Evolutionary conservation across 2,329 filamentous ascomycete genomes (phyloP).

Genomic region (Colletotrichum spinosum): DNA sequence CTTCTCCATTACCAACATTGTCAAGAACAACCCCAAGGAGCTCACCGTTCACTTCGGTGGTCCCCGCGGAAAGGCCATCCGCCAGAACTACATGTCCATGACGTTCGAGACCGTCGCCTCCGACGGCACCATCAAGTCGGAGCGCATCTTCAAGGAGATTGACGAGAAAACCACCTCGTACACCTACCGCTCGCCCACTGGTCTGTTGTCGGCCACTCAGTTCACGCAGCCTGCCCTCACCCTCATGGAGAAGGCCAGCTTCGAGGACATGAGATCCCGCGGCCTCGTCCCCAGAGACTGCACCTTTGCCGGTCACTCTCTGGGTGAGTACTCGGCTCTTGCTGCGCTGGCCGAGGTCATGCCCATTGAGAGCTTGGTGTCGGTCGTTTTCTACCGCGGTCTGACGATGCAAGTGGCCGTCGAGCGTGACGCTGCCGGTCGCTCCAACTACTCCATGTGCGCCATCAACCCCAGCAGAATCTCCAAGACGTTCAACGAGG

Average conservation of each 20-base stretch:
- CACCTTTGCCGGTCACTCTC: constrained; percentile 96
- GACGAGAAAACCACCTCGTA: constrained; percentile 93
- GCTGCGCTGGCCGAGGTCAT: constrained; percentile 97
- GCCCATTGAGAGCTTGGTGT: constrained; percentile 99
- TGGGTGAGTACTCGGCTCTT: constrained; percentile 97
- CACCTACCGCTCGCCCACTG: constrained; percentile 95
- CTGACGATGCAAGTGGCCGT: constrained; percentile 99
- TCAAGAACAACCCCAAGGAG: constrained; percentile 99
- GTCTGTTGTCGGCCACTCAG: constrained; percentile 94
- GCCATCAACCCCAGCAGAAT: constrained; percentile 98
- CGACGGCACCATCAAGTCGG: constrained; percentile 94
- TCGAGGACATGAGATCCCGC: constrained; percentile 98
- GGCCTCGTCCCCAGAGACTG: constrained; percentile 95
- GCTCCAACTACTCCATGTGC: constrained; percentile 99
- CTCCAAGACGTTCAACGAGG: constrained; percentile 98
- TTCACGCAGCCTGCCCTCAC: constrained; percentile 98
- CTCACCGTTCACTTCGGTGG: constrained; percentile 98
- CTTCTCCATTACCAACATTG: constrained; percentile 98
- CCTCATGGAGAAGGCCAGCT: constrained; percentile 99
- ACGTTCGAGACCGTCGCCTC: constrained; percentile 97
- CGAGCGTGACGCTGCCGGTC: constrained; percentile 90
- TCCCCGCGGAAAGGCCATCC: constrained; percentile 94
- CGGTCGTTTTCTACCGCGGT: constrained; percentile 98
- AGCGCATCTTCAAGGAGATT: constrained; percentile 99
- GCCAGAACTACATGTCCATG: constrained; percentile 99